Evolutionary conservation across 2,329 filamentous ascomycete genomes (phyloP), one percentile per base, ranked within the genome.

Genomic region (Epichloe elymi): DNA sequence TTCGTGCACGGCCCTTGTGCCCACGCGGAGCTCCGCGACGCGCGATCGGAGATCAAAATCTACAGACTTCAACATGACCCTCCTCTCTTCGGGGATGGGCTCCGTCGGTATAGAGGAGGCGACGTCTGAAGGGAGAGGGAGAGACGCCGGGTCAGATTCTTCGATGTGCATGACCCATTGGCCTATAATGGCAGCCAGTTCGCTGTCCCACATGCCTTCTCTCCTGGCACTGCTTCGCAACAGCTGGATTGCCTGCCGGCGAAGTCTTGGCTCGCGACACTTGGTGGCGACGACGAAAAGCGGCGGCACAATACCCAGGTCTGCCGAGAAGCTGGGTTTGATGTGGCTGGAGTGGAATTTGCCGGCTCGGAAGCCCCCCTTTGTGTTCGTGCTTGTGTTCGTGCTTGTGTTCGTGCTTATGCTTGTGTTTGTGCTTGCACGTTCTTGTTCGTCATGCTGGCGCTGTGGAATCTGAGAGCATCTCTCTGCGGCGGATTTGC

Each of bases 131-230:
- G 19, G 19, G 12, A 23, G 20, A 23, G 20, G 20, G 20, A 15
- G 17, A 5, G 12, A 42, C 3, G 40, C 5, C 19, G 36, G 35
- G 3, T 71, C 68, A 6, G 68, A 70, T 56, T 81, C 78, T 56
- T 81, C 78, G 15, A 80, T 68, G 8, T 69, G 64, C 61, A 75
- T 72, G 38, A 80, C 69, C 76, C 76, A 80, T 52, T 68, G 69
- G 45, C 71, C 73, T 56, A 81, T 79, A 7, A 71, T 71, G 1
- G 77, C 76, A 11, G 73, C 70, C 53, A 81, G 69, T 55, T 78
- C 74, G 57, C 76, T 82, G 58, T 86, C 82, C 82, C 82, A 86
- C 73, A 85, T 81, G 20, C 79, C 82, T 64, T 86, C 83, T 46
- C 81, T 70, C 44, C 81, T 72, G 7, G 79, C 75, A 58, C 76